Evolutionary conservation across 2,329 filamentous ascomycete genomes (phyloP), one percentile per base, ranked within the genome.

Genomic region (Beauveria scarabaeidicola): DNA sequence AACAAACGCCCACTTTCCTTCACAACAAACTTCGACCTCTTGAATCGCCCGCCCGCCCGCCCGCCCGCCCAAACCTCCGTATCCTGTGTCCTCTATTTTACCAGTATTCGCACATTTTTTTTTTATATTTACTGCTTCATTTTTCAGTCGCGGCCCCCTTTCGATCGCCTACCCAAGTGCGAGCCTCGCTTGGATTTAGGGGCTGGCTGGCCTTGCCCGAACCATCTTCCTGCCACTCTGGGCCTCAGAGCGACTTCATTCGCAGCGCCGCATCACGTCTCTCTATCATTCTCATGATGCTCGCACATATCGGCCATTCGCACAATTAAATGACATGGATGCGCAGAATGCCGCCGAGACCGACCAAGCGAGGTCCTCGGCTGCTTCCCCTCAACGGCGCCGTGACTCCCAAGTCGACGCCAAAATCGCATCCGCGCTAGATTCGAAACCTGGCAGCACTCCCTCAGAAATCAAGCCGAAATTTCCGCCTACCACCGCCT

Each of bases 301-400:
- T 83, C 78, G 76, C 79, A 77, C 76, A 74, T 75, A 76, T 76
- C 72, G 68, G 72, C 70, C 68, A 69, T 69, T 74, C 72, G 73
- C 73, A 70, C 71, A 79, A 79, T 79, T 84, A 80, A 82, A 82
- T 84, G 82, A 78, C 77, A 85, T 85, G 82, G 82, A 85, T 83
- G 81, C 81, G 81, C 82, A 84, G 77, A 84, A 84, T 84, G 82
- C 80, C 80, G 77, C 78, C 76, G 81, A 82, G 78, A 78, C 80
- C 77, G 79, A 80, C 74, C 80, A 78, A 74, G 79, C 78, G 77
- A 83, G 81, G 81, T 80, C 77, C 72, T 72, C 76, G 73, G 71
- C 73, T 73, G 78, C 79, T 78, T 79, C 79, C 69, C 74, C 78
- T 68, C 75, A 76, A 72, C 74, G 60, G 29, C 60, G 60, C 27